Evolutionary conservation across 169 alveolate genomes (phyloP).

Genomic region (Plasmodium gonderi): DNA sequence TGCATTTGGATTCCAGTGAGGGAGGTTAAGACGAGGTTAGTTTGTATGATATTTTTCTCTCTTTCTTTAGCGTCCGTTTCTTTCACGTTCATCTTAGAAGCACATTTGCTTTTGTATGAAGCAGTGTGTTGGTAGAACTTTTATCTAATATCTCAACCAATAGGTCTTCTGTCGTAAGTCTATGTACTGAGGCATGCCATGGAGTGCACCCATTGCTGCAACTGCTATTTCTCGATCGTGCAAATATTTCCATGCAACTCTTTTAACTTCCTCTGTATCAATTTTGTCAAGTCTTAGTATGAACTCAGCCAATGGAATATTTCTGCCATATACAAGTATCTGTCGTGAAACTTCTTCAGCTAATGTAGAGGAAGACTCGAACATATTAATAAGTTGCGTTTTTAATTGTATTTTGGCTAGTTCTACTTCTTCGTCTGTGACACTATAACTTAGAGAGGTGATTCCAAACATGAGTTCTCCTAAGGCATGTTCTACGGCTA

Average conservation of each 20-base stretch:
- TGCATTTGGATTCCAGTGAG: not conserved
- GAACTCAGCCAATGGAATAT: slow-evolving; percentile 87
- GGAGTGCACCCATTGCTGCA: slow-evolving; percentile 87
- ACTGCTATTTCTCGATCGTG: slow-evolving; percentile 88
- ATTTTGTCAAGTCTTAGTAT: slow-evolving; percentile 83
- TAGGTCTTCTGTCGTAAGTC: slow-evolving; percentile 85
- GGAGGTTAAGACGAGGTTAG: not conserved
- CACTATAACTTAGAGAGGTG: slow-evolving; percentile 86
- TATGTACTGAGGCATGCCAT: slow-evolving; percentile 84
- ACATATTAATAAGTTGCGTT: slow-evolving; percentile 84
- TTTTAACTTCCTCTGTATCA: slow-evolving; percentile 88
- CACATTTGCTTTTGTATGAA: not conserved
- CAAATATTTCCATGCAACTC: slow-evolving; percentile 90
- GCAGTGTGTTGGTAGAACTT: not conserved
- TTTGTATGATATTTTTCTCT: too few species aligned
- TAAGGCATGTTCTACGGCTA: slow-evolving; percentile 89
- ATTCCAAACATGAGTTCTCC: slow-evolving; percentile 89
- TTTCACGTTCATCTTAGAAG: too few species aligned
- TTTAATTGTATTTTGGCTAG: slow-evolving; percentile 85
- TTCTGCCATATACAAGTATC: slow-evolving; percentile 86
- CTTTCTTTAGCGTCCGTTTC: too few species aligned
- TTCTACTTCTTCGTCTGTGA: slow-evolving; percentile 87
- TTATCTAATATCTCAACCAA: slow-evolving; percentile 82
- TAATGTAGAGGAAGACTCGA: slow-evolving; percentile 86
- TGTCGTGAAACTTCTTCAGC: slow-evolving; percentile 91